Percentiles rank a stretch among this genome's conserved stretches.
phyloP scores from a whole-genome alignment of 2,329 filamentous ascomycete species.

The Pseudogymnoascus sp. region DNA sequence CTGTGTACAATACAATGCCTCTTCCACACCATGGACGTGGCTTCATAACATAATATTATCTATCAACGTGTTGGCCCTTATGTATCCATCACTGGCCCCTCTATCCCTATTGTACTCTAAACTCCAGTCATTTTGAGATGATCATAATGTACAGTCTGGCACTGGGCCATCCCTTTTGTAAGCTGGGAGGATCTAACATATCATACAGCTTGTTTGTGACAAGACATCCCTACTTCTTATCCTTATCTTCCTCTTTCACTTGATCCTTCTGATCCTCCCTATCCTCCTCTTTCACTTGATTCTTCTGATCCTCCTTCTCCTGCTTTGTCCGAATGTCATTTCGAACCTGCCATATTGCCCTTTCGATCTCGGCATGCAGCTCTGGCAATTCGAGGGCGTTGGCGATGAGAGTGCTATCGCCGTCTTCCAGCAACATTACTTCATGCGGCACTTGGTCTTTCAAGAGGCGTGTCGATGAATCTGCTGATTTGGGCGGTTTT shows the following conservation, averaged over 20 bases:
- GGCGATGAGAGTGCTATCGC: slow-evolving; percentile 51
- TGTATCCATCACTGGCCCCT: not conserved
- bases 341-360: slow-evolving; percentile 69
- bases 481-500: not conserved
- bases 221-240: slow-evolving; percentile 16
- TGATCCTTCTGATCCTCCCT: slow-evolving; percentile 14
- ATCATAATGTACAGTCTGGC: slow-evolving; percentile 8
- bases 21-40: not conserved
- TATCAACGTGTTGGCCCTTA: not conserved
- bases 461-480: slow-evolving; percentile 22
- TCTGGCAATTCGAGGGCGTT: slow-evolving; percentile 60
- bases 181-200: not conserved
- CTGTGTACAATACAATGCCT: not conserved
- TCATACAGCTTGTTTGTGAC: not conserved
- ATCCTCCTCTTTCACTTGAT: slow-evolving; percentile 14
- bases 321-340: slow-evolving; percentile 26
- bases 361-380: slow-evolving; percentile 64
- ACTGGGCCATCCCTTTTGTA: not conserved
- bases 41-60: not conserved
- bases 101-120: not conserved
- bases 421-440: slow-evolving; percentile 39
- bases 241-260: slow-evolving; percentile 15
- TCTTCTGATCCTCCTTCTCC: slow-evolving; percentile 20
- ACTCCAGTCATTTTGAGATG: not conserved
- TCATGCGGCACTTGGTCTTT: slow-evolving; percentile 27